Percentiles rank a stretch among this genome's conserved stretches.
phyloP scores from a whole-genome alignment of 1,284 basidiomycete species.

The Marasmius tenuissimus region DNA sequence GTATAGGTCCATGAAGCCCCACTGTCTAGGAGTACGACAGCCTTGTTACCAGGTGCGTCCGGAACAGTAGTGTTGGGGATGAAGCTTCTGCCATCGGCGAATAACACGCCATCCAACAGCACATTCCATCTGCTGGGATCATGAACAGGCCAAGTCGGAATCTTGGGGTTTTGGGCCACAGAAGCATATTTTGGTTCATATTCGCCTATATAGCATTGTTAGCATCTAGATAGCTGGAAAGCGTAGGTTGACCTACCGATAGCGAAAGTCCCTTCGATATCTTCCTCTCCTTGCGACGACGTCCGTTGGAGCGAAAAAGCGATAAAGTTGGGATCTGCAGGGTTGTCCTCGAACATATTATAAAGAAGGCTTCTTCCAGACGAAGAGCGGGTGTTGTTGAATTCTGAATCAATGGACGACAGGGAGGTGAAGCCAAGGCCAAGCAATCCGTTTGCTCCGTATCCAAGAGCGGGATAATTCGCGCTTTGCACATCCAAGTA shows the following conservation, averaged over 20 bases:
- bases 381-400: slow-evolving; percentile 56
- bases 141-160: slow-evolving; percentile 68
- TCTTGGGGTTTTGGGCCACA: slow-evolving; percentile 51
- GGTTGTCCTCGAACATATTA: slow-evolving; percentile 71
- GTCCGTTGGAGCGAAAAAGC: slow-evolving; percentile 69
- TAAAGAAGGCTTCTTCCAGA: slow-evolving; percentile 69
- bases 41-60: slow-evolving; percentile 61
- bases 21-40: slow-evolving; percentile 72
- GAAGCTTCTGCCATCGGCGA: slow-evolving; percentile 52
- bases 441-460: slow-evolving; percentile 70
- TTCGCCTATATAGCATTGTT: slow-evolving; percentile 47
- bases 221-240: slow-evolving; percentile 2
- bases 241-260: slow-evolving; percentile 48
- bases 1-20: slow-evolving; percentile 78
- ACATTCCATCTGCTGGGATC: slow-evolving; percentile 72
- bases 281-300: slow-evolving; percentile 42
- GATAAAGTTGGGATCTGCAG: slow-evolving; percentile 72
- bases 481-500: slow-evolving; percentile 62
- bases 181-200: slow-evolving; percentile 58
- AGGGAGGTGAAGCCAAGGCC: slow-evolving; percentile 79
- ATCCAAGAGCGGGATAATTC: slow-evolving; percentile 68
- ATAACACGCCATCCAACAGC: slow-evolving; percentile 61
- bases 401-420: slow-evolving; percentile 60
- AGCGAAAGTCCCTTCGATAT: slow-evolving; percentile 65
- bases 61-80: slow-evolving; percentile 54